Evolutionary conservation across 257 asterid genomes (phyloP).

Genomic region (Thymus quinquecostatus): DNA sequence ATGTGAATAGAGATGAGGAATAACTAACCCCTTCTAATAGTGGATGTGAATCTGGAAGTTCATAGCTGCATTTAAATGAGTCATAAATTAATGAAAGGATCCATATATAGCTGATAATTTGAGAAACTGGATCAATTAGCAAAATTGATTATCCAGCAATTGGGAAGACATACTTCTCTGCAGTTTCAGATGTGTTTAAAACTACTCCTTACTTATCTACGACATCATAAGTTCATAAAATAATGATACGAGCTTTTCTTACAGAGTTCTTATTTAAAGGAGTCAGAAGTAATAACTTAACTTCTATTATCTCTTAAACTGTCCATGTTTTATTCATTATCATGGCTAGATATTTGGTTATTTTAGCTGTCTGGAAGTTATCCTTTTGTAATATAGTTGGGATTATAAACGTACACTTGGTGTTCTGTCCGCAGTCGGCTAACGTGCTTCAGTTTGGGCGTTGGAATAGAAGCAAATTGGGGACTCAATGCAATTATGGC

Average conservation of each 20-base stretch:
- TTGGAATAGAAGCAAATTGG: conserved; percentile 67
- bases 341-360: background rate
- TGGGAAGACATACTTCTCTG: background rate
- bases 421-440: conserved; percentile 93
- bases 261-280: background rate
- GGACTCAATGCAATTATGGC: conserved; percentile 74
- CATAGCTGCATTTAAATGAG: conserved; percentile 58
- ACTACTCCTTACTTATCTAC: background rate
- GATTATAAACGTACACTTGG: conserved; percentile 69
- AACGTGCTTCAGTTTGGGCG: conserved; percentile 75
- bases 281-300: background rate
- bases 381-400: background rate
- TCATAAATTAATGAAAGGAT: conserved; percentile 34
- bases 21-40: conserved; percentile 65
- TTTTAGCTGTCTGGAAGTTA: background rate
- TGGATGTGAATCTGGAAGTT: conserved; percentile 80
- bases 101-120: conserved; percentile 11
- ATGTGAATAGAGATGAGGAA: conserved; percentile 22
- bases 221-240: background rate
- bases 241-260: background rate
- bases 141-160: background rate
- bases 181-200: conserved; percentile 13
- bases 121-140: conserved; percentile 14
- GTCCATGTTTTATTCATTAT: background rate
- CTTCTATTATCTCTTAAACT: conserved; percentile 2